Base-by-base conservation (phyloP, 2,329 filamentous ascomycete genomes). In the Diaporthe ampelina region DNA sequence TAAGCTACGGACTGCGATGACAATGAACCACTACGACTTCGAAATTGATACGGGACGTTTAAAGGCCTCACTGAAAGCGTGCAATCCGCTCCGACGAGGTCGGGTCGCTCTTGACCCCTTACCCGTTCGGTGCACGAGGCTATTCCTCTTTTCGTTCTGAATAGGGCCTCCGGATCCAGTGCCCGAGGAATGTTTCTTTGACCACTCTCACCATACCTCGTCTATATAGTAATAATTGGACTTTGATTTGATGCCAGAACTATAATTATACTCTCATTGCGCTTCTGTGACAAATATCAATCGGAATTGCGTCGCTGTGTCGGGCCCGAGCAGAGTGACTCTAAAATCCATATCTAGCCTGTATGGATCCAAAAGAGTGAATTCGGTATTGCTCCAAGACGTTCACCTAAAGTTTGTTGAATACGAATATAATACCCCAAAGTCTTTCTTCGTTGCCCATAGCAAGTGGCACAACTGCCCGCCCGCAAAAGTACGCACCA, bases 101-200 rank as follows among this genome's bases (percentile, higher is more conserved):
- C 63, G 61, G 56, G 15, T 17, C 45, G 40, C 21, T 8, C 29
- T 40, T 24, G 29, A 19, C 35, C 43, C 56, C 59, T 21, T 7
- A 15, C 48, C 21, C 24, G 67, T n/a, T 21, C 24, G n/a, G 58
- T 24, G 26, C 32, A 40, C 43, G 67, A 74, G 11, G 59, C 74
- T 72, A 75, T 74, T 52, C 74, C 74, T 59, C 26, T 72, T 76
- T 76, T 29, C 70, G 72, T 50, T 29, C 50, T 76, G 67, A 76
- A 76, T 76, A 76, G 56, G 26, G 40, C 0, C 11, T 48, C 72
- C 65, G 59, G 54, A 69, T 69, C 37, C 48, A 70, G 68, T 56
- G 19, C 19, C 17, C 45, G 10, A 54, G 45, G 15, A 35, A 11
- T 8, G 24, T 29, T 24, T 52, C 29, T n/a, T 54, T 63, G 24